Conservation (phyloP, 2,329 filamentous ascomycete genomes). For the Apiospora hydei region DNA sequence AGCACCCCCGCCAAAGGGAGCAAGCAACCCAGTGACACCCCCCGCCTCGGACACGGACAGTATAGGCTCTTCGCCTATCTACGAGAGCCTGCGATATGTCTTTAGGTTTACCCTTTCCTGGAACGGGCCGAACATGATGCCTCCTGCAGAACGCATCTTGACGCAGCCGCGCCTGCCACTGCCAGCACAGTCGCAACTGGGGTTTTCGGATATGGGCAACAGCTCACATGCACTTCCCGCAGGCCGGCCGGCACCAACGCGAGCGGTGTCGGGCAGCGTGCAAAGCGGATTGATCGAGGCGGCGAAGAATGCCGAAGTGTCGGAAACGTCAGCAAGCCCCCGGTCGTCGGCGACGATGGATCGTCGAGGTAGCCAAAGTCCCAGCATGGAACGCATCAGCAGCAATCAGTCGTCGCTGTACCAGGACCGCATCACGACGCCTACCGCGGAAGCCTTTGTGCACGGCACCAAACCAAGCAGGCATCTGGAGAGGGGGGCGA, state of each 20-base stretch:
- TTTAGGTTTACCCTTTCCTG: conserved; percentile 80
- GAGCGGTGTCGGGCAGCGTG: conserved; percentile 55
- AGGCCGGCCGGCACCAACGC: conserved; percentile 51
- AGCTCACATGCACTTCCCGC: conserved; percentile 48
- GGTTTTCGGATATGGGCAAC: conserved; percentile 47
- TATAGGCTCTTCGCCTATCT: conserved; percentile 61
- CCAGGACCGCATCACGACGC: conserved; percentile 27
- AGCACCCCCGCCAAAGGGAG: conserved; percentile 47
- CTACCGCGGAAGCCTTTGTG: conserved; percentile 45
- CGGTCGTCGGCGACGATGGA: conserved; percentile 32
- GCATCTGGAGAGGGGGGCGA: conserved; percentile 53
- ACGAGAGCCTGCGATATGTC: conserved; percentile 64
- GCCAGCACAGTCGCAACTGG: conserved; percentile 72
- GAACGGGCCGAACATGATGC: conserved; percentile 60
- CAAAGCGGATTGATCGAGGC: conserved; percentile 56
- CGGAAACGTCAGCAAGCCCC: conserved; percentile 6
- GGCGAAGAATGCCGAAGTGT: conserved; percentile 56
- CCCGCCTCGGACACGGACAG: conserved; percentile 60
- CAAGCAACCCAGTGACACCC: conserved; percentile 39
- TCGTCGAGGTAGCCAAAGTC: conserved; percentile 33
- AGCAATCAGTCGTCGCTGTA: conserved; percentile 32
- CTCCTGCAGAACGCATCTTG: conserved; percentile 68
- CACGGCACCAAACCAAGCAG: conserved; percentile 56
- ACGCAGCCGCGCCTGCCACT: conserved; percentile 72
- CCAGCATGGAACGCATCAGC: conserved; percentile 32